phyloP scores from a whole-genome alignment of 2,329 filamentous ascomycete genomes.

The Penicillium freii region DNA sequence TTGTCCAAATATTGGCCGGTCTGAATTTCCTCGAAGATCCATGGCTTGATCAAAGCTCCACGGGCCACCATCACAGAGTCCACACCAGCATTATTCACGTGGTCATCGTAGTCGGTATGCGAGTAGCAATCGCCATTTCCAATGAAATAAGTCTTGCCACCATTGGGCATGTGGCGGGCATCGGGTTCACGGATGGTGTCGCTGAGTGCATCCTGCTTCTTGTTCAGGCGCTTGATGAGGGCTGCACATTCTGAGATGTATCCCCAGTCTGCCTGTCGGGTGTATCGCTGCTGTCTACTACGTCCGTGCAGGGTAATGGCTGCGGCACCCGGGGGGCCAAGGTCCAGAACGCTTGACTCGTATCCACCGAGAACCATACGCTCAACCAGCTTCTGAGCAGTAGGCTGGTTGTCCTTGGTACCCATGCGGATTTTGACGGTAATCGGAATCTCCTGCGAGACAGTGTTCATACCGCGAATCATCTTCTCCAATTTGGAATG shows the following conservation, averaged over 20 bases:
- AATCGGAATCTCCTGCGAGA: constrained; percentile 86
- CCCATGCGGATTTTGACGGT: constrained; percentile 94
- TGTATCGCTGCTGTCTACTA: constrained; percentile 92
- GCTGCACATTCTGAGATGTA: constrained; percentile 90
- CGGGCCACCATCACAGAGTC: constrained; percentile 98
- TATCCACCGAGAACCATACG: constrained; percentile 76
- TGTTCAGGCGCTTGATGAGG: constrained; percentile 76
- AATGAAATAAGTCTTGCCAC: constrained; percentile 79
- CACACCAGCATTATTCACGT: constrained; percentile 73
- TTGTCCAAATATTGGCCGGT: constrained; percentile 94
- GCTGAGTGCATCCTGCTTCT: constrained; percentile 61
- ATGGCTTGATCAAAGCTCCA: constrained; percentile 93
- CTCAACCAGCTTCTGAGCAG: constrained; percentile 76
- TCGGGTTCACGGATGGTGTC: constrained; percentile 82
- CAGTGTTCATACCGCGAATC: constrained; percentile 90
- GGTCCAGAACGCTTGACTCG: constrained; percentile 65
- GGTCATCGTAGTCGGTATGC: constrained; percentile 78
- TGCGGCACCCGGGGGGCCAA: constrained; percentile 78
- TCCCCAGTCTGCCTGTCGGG: constrained; percentile 84
- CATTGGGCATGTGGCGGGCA: constrained; percentile 66
- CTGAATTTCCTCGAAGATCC: constrained; percentile 96
- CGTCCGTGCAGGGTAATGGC: constrained; percentile 95
- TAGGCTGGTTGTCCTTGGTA: constrained; percentile 74
- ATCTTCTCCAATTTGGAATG: constrained; percentile 90
- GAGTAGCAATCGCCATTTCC: constrained; percentile 97